phyloP scores from a whole-genome alignment of 148 eudicot species.

The Persicaria tinctoria region DNA sequence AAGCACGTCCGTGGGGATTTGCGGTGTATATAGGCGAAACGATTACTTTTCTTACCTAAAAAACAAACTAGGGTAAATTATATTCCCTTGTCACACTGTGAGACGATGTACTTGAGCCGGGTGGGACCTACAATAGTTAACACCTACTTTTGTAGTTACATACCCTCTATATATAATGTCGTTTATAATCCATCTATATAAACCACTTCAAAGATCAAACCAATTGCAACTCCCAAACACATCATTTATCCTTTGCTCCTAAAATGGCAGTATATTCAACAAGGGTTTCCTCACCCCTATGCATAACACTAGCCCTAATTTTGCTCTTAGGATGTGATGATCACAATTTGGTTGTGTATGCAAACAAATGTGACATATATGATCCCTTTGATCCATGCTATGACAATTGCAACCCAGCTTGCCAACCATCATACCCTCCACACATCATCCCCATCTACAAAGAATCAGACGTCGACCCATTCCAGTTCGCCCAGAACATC shows the following conservation, averaged over 20 bases:
- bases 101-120: no score
- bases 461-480: constrained; percentile 25
- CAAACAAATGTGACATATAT: background rate
- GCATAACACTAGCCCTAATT: background rate
- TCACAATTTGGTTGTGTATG: background rate
- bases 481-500: constrained; percentile 62
- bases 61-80: no score
- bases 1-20: no score
- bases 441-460: constrained; percentile 29
- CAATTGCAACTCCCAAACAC: background rate
- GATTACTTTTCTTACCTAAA: no score
- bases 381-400: constrained; percentile 9
- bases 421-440: constrained; percentile 28
- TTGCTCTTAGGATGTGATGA: background rate
- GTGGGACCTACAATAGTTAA: no score
- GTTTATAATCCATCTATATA: no score
- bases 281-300: background rate
- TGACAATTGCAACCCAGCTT: constrained; percentile 15
- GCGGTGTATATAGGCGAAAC: no score
- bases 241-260: background rate
- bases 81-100: no score
- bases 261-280: background rate
- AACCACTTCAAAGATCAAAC: background rate
- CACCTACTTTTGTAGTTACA: no score
- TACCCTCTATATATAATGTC: background rate